phyloP scores from a whole-genome alignment of 1,139 yeast genomes.

The Pichia sp. region DNA sequence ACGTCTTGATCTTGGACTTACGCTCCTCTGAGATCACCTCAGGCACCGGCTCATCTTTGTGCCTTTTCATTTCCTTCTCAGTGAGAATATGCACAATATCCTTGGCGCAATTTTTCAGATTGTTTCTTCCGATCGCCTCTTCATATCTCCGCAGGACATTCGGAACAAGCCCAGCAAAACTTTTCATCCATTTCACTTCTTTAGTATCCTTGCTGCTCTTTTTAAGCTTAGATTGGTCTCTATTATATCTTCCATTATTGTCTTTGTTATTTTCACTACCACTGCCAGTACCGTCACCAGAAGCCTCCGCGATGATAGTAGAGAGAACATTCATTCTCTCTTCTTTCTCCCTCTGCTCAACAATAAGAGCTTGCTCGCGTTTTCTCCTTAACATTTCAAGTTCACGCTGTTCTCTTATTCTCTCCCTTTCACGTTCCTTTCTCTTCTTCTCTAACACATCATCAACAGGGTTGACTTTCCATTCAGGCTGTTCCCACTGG shows the following conservation, averaged over 20 bases:
- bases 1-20: slow-evolving; percentile 59
- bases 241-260: too few relatives aligned
- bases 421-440: slow-evolving; percentile 21
- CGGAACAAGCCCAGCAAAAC: slow-evolving; percentile 74
- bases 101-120: slow-evolving; percentile 69
- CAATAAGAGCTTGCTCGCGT: slow-evolving; percentile 18
- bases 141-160: slow-evolving; percentile 66
- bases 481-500: slow-evolving; percentile 54
- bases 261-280: too few relatives aligned
- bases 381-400: slow-evolving; percentile 17
- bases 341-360: slow-evolving; percentile 20
- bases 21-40: slow-evolving; percentile 57
- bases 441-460: slow-evolving; percentile 22
- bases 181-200: slow-evolving; percentile 46
- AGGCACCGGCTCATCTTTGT: slow-evolving; percentile 36
- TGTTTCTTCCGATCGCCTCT: slow-evolving; percentile 60
- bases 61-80: slow-evolving; percentile 53
- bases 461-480: slow-evolving; percentile 8
- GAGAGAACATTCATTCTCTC: slow-evolving; percentile 18
- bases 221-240: too few relatives aligned
- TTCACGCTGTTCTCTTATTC: slow-evolving; percentile 17
- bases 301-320: slow-evolving; percentile 26
- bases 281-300: slow-evolving; percentile 1
- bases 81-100: slow-evolving; percentile 63
- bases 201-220: too few relatives aligned